Conservation (phyloP, 257 asterid genomes). For the Fraxinus quadrangulata region DNA sequence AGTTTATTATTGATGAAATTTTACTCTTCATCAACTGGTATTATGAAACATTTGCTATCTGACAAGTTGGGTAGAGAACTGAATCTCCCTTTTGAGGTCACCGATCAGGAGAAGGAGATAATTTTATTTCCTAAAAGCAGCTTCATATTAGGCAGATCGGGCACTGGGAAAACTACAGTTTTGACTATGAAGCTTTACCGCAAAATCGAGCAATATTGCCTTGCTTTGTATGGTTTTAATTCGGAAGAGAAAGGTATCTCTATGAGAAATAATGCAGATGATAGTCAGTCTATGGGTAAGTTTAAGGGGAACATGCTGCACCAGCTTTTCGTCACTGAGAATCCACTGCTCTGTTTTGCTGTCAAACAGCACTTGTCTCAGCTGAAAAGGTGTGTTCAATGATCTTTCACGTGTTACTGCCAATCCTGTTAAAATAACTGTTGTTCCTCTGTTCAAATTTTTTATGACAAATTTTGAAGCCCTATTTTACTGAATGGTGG, state of each 20-base stretch:
- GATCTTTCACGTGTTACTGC: background rate
- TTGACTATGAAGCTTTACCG: slow-evolving; percentile 60
- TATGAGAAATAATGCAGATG: slow-evolving; percentile 7
- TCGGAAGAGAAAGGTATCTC: background rate
- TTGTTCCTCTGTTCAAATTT: too few species aligned
- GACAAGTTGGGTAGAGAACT: slow-evolving; percentile 44
- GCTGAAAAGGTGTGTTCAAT: slow-evolving; percentile 47
- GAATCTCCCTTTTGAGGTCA: slow-evolving; percentile 72
- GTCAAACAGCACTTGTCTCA: slow-evolving; percentile 60
- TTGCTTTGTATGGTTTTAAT: slow-evolving; percentile 39
- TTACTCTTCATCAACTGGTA: slow-evolving; percentile 53
- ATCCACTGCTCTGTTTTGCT: slow-evolving; percentile 70
- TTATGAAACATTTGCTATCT: slow-evolving; percentile 56
- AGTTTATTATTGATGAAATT: slow-evolving; percentile 68
- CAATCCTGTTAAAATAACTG: too few species aligned
- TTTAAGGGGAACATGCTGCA: slow-evolving; percentile 28
- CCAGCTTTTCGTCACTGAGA: slow-evolving; percentile 73
- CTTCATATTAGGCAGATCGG: slow-evolving; percentile 70
- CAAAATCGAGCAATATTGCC: slow-evolving; percentile 45
- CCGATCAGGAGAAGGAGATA: slow-evolving; percentile 59
- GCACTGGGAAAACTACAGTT: slow-evolving; percentile 73
- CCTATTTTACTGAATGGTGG: too few species aligned
- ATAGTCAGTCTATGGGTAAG: background rate
- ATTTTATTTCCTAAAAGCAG: slow-evolving; percentile 51
- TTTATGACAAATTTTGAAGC: too few species aligned